These are phyloP conservation scores for Ramaria sp. DNA, from an alignment of 768 basidiomycete species.

Conservation along the genomic window DNA sequence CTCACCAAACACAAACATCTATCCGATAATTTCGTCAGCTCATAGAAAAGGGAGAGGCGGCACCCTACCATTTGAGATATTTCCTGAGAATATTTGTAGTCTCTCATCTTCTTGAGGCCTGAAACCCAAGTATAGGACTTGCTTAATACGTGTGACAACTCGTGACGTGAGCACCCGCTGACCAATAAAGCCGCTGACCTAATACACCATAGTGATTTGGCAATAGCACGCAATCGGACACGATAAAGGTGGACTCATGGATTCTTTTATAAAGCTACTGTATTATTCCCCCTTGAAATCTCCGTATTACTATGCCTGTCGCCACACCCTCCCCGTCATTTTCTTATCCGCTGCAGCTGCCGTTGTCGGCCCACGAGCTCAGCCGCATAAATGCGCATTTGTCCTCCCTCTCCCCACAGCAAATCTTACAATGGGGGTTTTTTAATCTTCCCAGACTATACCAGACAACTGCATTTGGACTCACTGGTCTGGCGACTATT, in stretches of 20 bases:
- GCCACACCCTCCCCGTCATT: background rate
- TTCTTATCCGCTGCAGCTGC: slow-evolving; percentile 32
- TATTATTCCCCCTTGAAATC: background rate
- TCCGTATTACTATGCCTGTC: background rate
- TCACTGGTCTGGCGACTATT: slow-evolving; percentile 87
- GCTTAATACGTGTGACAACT: no score
- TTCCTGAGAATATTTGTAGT: slow-evolving; percentile 86
- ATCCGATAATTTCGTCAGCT: background rate
- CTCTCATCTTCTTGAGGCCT: slow-evolving; percentile 25
- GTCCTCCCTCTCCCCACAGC: slow-evolving; percentile 58
- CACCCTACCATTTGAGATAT: slow-evolving; percentile 82
- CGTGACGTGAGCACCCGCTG: background rate
- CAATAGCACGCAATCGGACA: slow-evolving; percentile 9
- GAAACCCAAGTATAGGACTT: no score
- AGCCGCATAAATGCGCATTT: slow-evolving; percentile 67
- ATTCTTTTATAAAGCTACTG: background rate
- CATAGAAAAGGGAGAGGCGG: background rate
- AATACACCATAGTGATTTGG: background rate
- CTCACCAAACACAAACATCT: slow-evolving; percentile 98
- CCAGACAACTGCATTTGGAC: slow-evolving; percentile 95
- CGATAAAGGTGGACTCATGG: background rate
- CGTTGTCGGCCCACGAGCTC: slow-evolving; percentile 49
- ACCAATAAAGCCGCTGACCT: background rate
- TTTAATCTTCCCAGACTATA: slow-evolving; percentile 67
- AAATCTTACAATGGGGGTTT: slow-evolving; percentile 81